Evolutionary conservation across 257 asterid species (phyloP).

Genomic region (Solanum ossicruentum): DNA sequence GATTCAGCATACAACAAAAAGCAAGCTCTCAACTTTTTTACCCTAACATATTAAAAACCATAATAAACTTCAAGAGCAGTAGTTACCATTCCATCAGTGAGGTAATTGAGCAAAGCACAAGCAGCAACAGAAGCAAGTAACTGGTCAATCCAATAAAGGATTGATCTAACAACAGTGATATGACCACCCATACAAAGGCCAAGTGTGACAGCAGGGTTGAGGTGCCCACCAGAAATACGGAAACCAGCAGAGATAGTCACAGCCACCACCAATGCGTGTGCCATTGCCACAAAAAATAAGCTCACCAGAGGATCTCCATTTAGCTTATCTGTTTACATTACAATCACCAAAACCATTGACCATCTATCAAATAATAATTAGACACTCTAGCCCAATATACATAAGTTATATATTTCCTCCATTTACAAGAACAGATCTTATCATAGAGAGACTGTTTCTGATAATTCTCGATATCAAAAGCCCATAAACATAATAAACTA

Average conservation of each 20-base stretch:
- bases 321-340: conserved; percentile 34
- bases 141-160: conserved; percentile 81
- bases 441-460: no score
- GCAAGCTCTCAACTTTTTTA: no score
- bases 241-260: conserved; percentile 82
- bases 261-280: conserved; percentile 81
- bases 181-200: conserved; percentile 78
- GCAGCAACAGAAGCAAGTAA: conserved; percentile 89
- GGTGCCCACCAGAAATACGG: conserved; percentile 86
- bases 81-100: conserved; percentile 62
- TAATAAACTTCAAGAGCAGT: no score
- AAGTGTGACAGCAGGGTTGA: conserved; percentile 88
- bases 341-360: not conserved
- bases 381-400: not conserved
- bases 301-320: conserved; percentile 54
- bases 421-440: no score
- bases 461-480: no score
- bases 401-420: no score
- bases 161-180: conserved; percentile 62
- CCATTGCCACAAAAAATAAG: conserved; percentile 84
- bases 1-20: not conserved
- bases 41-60: no score
- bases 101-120: conserved; percentile 58
- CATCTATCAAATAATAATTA: not conserved
- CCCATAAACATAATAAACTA: no score